Conservation (phyloP, 306 rosid genomes). For the Comarum palustre region DNA sequence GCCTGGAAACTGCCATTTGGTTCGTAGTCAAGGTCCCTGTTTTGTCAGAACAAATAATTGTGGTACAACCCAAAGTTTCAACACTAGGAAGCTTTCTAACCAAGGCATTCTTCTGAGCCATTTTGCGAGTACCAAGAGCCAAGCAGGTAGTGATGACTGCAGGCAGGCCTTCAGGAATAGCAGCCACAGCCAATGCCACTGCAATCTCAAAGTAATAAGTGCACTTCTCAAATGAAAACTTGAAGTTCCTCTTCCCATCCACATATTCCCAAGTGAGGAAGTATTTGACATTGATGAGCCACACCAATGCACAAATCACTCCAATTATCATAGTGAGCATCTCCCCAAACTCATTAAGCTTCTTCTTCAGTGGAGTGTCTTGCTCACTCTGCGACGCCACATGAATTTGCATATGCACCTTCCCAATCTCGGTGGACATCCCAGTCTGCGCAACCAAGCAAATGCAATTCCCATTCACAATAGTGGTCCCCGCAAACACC, state of each 20-base stretch:
- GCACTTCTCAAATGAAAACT: slow-evolving; percentile 52
- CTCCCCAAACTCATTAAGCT: slow-evolving; percentile 50
- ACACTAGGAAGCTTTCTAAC: slow-evolving; percentile 70
- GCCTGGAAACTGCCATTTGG: slow-evolving; percentile 73
- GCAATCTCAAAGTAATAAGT: slow-evolving; percentile 53
- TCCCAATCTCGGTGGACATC: slow-evolving; percentile 70
- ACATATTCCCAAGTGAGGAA: slow-evolving; percentile 47
- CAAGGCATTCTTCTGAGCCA: slow-evolving; percentile 60
- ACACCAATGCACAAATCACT: slow-evolving; percentile 41
- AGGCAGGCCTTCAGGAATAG: slow-evolving; percentile 54
- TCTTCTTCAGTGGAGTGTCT: slow-evolving; percentile 82
- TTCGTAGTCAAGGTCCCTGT: slow-evolving; percentile 58
- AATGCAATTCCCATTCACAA: slow-evolving; percentile 67
- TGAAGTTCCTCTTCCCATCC: slow-evolving; percentile 38
- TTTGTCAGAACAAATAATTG: slow-evolving; percentile 51
- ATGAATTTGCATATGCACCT: slow-evolving; percentile 74
- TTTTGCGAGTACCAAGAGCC: slow-evolving; percentile 52
- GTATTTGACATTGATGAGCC: slow-evolving; percentile 53
- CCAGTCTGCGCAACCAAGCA: slow-evolving; percentile 71
- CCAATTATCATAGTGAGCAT: slow-evolving; percentile 43
- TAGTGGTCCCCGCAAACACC: slow-evolving; percentile 68
- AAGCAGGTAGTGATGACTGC: slow-evolving; percentile 53
- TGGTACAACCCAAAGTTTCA: slow-evolving; percentile 51
- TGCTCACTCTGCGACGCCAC: slow-evolving; percentile 59
- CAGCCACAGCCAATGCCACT: slow-evolving; percentile 58